phyloP scores from a whole-genome alignment of 805 yeast genomes.

The Sugiyamaella valdiviana region DNA sequence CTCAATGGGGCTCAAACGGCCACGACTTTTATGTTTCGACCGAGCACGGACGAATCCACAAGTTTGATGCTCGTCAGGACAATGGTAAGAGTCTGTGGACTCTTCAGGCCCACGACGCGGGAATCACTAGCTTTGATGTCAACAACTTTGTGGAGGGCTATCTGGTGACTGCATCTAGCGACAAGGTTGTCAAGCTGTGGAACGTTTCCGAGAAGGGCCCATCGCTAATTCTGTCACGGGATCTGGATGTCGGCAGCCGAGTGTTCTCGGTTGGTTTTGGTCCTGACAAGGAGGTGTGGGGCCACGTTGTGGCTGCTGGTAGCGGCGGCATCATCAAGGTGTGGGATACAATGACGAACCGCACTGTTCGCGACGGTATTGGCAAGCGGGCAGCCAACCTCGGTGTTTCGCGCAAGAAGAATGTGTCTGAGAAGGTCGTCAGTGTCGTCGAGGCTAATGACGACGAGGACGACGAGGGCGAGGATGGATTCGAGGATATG shows the following conservation, averaged over 20 bases:
- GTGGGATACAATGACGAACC: slow-evolving; percentile 87
- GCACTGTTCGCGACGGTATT: slow-evolving; percentile 67
- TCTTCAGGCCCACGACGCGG: slow-evolving; percentile 93
- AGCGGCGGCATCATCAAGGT: slow-evolving; percentile 75
- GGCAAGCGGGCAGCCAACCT: slow-evolving; percentile 30
- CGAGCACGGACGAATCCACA: slow-evolving; percentile 82
- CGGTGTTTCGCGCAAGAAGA: not conserved
- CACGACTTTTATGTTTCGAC: slow-evolving; percentile 73
- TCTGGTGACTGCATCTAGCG: slow-evolving; percentile 84
- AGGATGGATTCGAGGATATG: slow-evolving; percentile 37
- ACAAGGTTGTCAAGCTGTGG: slow-evolving; percentile 83
- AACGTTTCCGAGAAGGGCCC: slow-evolving; percentile 61
- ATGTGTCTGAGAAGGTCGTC: slow-evolving; percentile 4
- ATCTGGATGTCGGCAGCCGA: slow-evolving; percentile 88
- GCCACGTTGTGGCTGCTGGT: slow-evolving; percentile 83
- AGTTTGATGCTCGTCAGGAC: slow-evolving; percentile 73
- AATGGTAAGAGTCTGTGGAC: slow-evolving; percentile 78
- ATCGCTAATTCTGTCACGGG: slow-evolving; percentile 83
- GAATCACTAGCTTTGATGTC: slow-evolving; percentile 73
- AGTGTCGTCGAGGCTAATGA: slow-evolving; percentile 12
- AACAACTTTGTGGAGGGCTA: slow-evolving; percentile 64
- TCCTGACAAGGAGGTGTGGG: slow-evolving; percentile 79
- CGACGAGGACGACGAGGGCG: slow-evolving; percentile 12
- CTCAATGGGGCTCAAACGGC: slow-evolving; percentile 61
- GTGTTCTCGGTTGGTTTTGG: slow-evolving; percentile 80